A percentile compares a stretch with the other conserved stretches of the same genome.
Conservation (phyloP, 257 asterid genomes). For the Nemophila menziesii region DNA sequence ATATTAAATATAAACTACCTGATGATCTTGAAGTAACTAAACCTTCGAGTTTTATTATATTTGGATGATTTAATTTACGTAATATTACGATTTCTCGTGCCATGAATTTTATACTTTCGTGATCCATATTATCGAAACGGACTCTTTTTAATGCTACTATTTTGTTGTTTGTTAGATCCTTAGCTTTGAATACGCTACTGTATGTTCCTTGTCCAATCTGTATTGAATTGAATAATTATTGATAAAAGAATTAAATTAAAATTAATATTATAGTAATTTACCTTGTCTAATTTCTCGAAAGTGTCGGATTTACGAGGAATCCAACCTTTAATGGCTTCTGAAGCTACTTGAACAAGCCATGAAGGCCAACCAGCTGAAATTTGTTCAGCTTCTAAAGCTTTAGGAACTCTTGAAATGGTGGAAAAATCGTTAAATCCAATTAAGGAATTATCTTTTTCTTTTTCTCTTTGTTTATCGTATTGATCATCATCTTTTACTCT, state of each 20-base stretch:
- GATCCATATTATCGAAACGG: constrained; percentile 76
- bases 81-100: constrained; percentile 85
- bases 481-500: constrained; percentile 71
- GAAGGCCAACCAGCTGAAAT: constrained; percentile 96
- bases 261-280: constrained; percentile 31
- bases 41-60: constrained; percentile 73
- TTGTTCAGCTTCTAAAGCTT: constrained; percentile 66
- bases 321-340: constrained; percentile 92
- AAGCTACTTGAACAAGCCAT: constrained; percentile 83
- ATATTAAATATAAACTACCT: constrained; percentile 62
- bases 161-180: constrained; percentile 46
- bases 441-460: constrained; percentile 28
- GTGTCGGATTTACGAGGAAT: constrained; percentile 70
- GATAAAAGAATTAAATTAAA: constrained; percentile 25
- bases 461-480: constrained; percentile 37
- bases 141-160: constrained; percentile 81
- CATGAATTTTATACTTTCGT: constrained; percentile 88
- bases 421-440: constrained; percentile 30
- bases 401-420: constrained; percentile 41
- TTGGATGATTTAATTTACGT: constrained; percentile 86
- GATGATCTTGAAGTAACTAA: constrained; percentile 68
- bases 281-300: constrained; percentile 89
- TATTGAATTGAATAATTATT: constrained; percentile 34
- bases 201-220: constrained; percentile 99
- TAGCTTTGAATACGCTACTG: constrained; percentile 80